A percentile compares a stretch with the other conserved stretches of the same genome.
phyloP scores from a whole-genome alignment of 495 filamentous ascomycete species.

The Penicillium dipodomyicola region DNA sequence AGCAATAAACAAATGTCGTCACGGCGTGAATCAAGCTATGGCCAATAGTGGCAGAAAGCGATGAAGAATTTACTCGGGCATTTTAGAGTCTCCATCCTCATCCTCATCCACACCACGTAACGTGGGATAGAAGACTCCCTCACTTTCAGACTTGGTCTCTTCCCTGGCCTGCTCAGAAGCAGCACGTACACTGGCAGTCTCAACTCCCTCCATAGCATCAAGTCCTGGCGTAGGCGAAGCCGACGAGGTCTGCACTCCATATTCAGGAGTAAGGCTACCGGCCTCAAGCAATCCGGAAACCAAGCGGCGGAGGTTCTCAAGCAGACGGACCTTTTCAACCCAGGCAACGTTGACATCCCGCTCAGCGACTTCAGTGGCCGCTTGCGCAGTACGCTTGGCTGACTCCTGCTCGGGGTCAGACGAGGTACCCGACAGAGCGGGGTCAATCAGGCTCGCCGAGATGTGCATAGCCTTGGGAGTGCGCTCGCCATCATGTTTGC shows the following conservation, averaged over 20 bases:
- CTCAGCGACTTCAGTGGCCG: constrained; percentile 47
- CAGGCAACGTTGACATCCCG: constrained; percentile 64
- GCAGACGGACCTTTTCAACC: constrained; percentile 79
- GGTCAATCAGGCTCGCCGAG: constrained; percentile 53
- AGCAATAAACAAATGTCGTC: constrained; percentile 24
- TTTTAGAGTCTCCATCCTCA: constrained; percentile 36
- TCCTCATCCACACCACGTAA: constrained; percentile 46
- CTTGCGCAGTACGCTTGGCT: constrained; percentile 43
- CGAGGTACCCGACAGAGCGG: constrained; percentile 43
- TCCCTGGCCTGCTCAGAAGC: constrained; percentile 21
- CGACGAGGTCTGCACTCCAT: constrained; percentile 10
- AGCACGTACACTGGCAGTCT: constrained; percentile 24
- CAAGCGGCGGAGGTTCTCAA: constrained; percentile 70
- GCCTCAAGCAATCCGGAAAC: constrained; percentile 63
- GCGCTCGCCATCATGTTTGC: constrained; percentile 37
- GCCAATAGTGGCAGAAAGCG: constrained; percentile 3
- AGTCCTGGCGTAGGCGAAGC: constrained; percentile 22
- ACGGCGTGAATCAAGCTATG: constrained; percentile 23
- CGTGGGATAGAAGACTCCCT: constrained; percentile 46
- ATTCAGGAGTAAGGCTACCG: constrained; percentile 57
- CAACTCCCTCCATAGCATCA: constrained; percentile 45
- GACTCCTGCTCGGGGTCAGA: constrained; percentile 42
- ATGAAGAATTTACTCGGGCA: constrained; percentile 27
- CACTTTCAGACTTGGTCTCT: constrained; percentile 26
- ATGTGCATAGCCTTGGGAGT: constrained; percentile 44